phyloP scores from a whole-genome alignment of 2,329 filamentous ascomycete species.

The Metarhizium album region DNA sequence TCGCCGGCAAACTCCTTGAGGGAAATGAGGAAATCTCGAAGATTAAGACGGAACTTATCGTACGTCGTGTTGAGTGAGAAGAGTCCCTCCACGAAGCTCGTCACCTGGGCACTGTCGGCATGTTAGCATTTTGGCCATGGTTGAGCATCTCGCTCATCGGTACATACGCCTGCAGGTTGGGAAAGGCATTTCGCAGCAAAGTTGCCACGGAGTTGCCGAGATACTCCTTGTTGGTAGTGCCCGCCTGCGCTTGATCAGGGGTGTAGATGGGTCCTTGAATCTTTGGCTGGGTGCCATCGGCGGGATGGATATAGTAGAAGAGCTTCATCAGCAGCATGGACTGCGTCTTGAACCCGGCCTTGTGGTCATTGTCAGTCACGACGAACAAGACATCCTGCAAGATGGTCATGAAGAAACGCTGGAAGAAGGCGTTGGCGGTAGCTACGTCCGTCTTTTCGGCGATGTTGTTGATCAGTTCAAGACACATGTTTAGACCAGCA shows the following conservation, averaged over 20 bases:
- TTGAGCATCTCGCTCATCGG: neutral
- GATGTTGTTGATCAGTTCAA: conserved; percentile 96
- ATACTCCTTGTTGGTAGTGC: conserved; percentile 86
- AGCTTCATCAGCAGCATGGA: conserved; percentile 87
- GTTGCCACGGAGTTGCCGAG: conserved; percentile 77
- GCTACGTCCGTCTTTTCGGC: conserved; percentile 78
- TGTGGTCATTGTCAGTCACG: conserved; percentile 93
- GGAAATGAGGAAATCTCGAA: conserved; percentile 95
- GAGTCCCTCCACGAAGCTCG: conserved; percentile 78
- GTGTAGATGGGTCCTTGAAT: conserved; percentile 87
- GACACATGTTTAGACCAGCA: conserved; percentile 93
- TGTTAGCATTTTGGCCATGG: conserved; percentile 22
- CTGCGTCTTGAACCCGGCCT: conserved; percentile 98
- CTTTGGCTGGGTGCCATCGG: conserved; percentile 61
- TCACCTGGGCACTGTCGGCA: conserved; percentile 62
- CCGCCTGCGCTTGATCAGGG: conserved; percentile 67
- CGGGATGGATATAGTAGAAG: conserved; percentile 85
- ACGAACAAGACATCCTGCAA: conserved; percentile 98
- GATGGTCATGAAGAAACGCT: conserved; percentile 91
- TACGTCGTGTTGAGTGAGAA: conserved; percentile 83
- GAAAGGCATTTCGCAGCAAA: conserved; percentile 80
- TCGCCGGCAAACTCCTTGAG: conserved; percentile 95
- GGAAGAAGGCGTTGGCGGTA: conserved; percentile 93
- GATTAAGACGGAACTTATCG: conserved; percentile 87
- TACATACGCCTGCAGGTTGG: conserved; percentile 79